Base-by-base conservation (phyloP, 225 moss, liverwort and hornwort genomes). In the Physcomitrellopsis africana region DNA sequence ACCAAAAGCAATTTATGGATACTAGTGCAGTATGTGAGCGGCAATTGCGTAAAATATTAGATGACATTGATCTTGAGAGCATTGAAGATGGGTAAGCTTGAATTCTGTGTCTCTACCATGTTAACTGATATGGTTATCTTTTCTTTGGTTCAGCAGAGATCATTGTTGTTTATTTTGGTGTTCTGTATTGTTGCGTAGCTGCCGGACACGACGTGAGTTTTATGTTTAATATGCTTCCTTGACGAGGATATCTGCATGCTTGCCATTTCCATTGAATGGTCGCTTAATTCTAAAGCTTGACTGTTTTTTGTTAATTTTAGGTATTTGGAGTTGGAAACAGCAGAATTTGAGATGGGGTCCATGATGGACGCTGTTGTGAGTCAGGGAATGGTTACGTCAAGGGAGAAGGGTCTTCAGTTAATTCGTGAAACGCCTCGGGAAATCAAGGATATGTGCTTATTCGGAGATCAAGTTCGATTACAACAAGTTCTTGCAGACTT, bases 401-500 rank as follows among this genome's bases (percentile, higher is more conserved):
- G 81, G 24, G 87, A 87, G 78, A 87, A 87, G 51, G 87, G 87
- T 1, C 67, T 87, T 41, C 87, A 87, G 67, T 22, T 87, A 73
- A 87, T 87, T 37, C 84, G 87, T 5, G 87, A 87, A 43, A 84
- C 84, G 43, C 87, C 87, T 1, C 66, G 84, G 18, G 87, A 81
- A 73, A 74, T 87, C 46, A 87, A 81, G 41, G 73, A 47, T 17
- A 77, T 87, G 84, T 84, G 81, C 63, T 79, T 87, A 49, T 87
- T 81, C 12, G 87, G 87, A 57, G 87, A 87, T 51, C 87, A 87
- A 68, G 73, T 87, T 49, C 81, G 87, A 15, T 63, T 87, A 71
- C 87, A 87, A 71, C 87, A 87, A 77, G 87, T 87, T 22, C 81
- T 87, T 47, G 87, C 87, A 11, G 87, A 87, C 76, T 87, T 87